These are phyloP conservation scores for Russula vinacea DNA, from an alignment of 768 basidiomycete genomes.

Conservation along the genomic window DNA sequence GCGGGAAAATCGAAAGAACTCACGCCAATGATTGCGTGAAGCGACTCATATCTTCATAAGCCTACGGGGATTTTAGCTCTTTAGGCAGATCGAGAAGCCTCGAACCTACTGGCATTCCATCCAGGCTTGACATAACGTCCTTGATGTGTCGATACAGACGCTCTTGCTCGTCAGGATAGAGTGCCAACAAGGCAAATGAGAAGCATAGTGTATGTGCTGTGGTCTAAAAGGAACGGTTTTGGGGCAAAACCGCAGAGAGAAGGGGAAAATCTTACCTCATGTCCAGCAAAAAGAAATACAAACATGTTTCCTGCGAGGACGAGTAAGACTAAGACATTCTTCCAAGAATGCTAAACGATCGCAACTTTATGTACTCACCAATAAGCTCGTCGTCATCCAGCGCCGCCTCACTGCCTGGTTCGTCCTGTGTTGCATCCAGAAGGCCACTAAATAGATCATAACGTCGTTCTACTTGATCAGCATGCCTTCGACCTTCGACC, in stretches of 20 bases:
- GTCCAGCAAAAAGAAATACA: constrained; percentile 39
- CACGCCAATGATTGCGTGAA: constrained; percentile 16
- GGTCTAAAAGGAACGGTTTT: constrained; percentile 33
- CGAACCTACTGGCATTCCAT: neutral
- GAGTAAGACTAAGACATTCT: neutral
- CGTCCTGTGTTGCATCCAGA: constrained; percentile 29
- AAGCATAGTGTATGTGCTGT: constrained; percentile 41
- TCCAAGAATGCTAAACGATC: too few species aligned
- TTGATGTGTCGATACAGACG: constrained; percentile 1
- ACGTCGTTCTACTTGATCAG: constrained; percentile 27
- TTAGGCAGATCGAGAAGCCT: neutral
- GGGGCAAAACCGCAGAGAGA: neutral
- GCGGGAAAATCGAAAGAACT: neutral
- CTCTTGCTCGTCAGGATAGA: constrained; percentile 45
- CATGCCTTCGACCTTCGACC: constrained; percentile 27
- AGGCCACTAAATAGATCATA: constrained; percentile 34
- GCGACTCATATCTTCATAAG: neutral
- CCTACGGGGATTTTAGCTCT: neutral
- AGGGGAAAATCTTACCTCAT: constrained; percentile 31
- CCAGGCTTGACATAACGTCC: neutral
- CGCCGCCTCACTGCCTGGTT: constrained; percentile 20
- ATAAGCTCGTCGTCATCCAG: constrained; percentile 32
- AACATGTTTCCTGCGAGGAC: constrained; percentile 31
- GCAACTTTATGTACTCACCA: constrained; percentile 8
- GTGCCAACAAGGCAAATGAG: constrained; percentile 43